Evolutionary conservation across 2,329 filamentous ascomycete species (phyloP), one percentile per base, ranked within the genome.

Genomic region (Dothiorella sarmentorum): DNA sequence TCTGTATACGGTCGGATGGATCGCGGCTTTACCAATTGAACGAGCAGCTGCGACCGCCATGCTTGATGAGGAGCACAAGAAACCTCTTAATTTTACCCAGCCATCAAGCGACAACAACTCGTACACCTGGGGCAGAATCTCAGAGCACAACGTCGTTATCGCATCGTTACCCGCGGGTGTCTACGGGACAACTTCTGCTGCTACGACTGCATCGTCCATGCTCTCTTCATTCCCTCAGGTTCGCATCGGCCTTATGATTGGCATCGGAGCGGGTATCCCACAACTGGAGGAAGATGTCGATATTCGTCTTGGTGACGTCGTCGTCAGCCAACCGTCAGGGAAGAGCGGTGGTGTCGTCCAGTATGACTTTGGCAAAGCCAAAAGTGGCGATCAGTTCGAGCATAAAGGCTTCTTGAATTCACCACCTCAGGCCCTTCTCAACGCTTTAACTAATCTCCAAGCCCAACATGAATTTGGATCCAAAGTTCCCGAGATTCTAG

Each of bases 351-450:
- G 45, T 1, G 17, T 37, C 4, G 1, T 37, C 2, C 29, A 26
- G 3, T 51, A 51, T n/a, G 29, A 51, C 2, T 7, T 51, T 2
- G 11, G 13, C 0, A 51, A 51, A 7, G 13, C 17, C 4, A 51
- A 20, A 1, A 4, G 0, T 2, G 18, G 17, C 2, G 13, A 18
- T 0, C 29, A 35, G 22, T 10, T 9, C 9, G 29, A n/a, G 11
- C 6, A 4, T 9, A 37, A 37, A 1, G 11, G 29, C 31, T 51
- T n/a, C 4, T 35, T 22, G 3, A 47, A 60, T 33, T 17, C 29
- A 17, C 60, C 61, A 2, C 61, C 61, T 4, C 2, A 31, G 7
- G 27, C 58, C 1, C 38, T 63, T 1, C 58, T 63, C 20, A 9
- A 13, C 6, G 45, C 18, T 7, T 2, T 51, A 2, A 5, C 29